phyloP scores from a whole-genome alignment of 257 asterid genomes.

The Thymus mandschuricus region DNA sequence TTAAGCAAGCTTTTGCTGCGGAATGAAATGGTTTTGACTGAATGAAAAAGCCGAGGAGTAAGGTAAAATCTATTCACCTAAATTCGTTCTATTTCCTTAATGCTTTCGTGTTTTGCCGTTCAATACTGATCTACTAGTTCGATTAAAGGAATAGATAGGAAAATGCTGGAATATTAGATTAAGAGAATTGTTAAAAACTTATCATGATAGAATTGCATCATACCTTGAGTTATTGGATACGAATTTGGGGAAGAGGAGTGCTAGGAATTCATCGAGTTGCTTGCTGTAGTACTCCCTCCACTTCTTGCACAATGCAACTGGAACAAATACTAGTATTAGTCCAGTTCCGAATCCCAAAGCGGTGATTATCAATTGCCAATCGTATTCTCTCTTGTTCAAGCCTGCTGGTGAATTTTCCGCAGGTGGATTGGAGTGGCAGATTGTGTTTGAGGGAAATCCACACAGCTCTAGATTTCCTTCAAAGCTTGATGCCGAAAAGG shows the following conservation, averaged over 20 bases:
- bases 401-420: not conserved
- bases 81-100: too few relatives aligned
- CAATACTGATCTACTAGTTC: too few relatives aligned
- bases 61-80: too few relatives aligned
- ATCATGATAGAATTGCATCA: not conserved
- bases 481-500: not conserved
- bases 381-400: not conserved
- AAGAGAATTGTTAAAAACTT: not conserved
- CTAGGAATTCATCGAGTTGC: constrained; percentile 4
- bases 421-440: not conserved
- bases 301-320: not conserved
- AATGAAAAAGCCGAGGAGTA: too few relatives aligned
- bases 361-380: constrained; percentile 11
- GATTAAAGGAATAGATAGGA: too few relatives aligned
- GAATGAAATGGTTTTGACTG: not conserved
- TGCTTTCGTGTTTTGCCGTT: too few relatives aligned
- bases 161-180: not conserved
- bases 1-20: not conserved
- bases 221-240: constrained; percentile 7
- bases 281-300: constrained; percentile 19
- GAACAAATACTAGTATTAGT: not conserved
- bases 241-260: not conserved
- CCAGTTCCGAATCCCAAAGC: constrained; percentile 3
- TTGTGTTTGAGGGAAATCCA: not conserved
- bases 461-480: not conserved